Base-by-base conservation (phyloP, 2,329 filamentous ascomycete genomes). In the Fusarium dimerum region DNA sequence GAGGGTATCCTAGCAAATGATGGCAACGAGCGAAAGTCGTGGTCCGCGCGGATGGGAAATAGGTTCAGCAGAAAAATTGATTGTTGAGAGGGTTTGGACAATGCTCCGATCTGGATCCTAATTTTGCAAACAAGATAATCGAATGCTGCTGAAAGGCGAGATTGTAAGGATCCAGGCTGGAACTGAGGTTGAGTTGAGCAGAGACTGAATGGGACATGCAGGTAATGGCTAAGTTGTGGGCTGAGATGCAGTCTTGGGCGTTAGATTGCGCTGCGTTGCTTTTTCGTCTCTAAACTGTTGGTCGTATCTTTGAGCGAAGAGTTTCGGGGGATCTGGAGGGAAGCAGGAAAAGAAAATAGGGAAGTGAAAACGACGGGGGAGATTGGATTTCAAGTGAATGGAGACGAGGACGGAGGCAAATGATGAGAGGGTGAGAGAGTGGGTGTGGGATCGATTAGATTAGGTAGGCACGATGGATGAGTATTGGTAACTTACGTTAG, bases 351-450 rank as follows among this genome's bases (percentile, higher is more conserved):
- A 45, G 55, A 52, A 47, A 36, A 18, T 26, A 29, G 6, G 41
- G 15, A 43, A 29, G 13, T 8, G 26, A 43, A 26, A 43, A 32
- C 13, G n/a, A n/a, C 30, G 39, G 54, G 40, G 46, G 44, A 57
- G 29, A 47, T 36, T 43, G 36, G 40, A 32, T 32, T 42, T 48
- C 40, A 51, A 48, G 36, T 47, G 51, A 41, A 44, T 42, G 44
- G 47, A 51, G 48, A 44, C 44, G 34, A 26, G n/a, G 26, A 38
- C 12, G 16, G 43, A 45, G 11, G 18, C 15, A 39, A 46, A 46
- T 54, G 50, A 40, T 56, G 41, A 45, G 29, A 38, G 26, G 41
- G 44, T 43, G 36, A 51, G 57, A 57, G 60, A 55, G 54, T 44
- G 51, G 10, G n/a, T 16, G 39, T 36, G 32, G 32, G 32, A 36